Conservation (phyloP, 371 early-diverging fungal genomes). For the Phascolomyces articulosus region DNA sequence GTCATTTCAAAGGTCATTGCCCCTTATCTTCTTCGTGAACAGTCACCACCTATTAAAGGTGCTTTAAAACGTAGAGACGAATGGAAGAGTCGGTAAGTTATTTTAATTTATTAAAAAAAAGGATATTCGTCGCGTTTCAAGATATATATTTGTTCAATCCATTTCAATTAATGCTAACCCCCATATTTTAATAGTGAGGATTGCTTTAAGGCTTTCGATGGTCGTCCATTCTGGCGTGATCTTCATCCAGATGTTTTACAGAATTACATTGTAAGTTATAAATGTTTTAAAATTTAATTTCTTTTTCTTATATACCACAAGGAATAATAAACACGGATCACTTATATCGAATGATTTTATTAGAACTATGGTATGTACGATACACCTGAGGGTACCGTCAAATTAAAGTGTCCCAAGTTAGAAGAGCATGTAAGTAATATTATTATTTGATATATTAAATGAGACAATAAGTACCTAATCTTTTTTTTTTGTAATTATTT, state of each 20-base stretch:
- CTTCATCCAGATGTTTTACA: slow-evolving; percentile 19
- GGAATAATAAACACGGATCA: too few species aligned
- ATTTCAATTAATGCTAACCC: too few species aligned
- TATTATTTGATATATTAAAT: not conserved
- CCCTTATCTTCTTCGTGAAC: slow-evolving; percentile 15
- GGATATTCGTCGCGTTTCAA: too few species aligned
- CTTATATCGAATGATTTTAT: too few species aligned
- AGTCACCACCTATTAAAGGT: slow-evolving; percentile 12
- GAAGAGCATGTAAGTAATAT: slow-evolving; percentile 39
- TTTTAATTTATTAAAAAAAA: too few species aligned
- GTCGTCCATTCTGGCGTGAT: slow-evolving; percentile 14
- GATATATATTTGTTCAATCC: not conserved
- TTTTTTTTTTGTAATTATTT: not conserved
- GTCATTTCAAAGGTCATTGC: slow-evolving; percentile 19
- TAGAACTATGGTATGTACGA: slow-evolving; percentile 34
- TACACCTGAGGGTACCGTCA: slow-evolving; percentile 38
- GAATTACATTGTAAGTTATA: slow-evolving; percentile 1
- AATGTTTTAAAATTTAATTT: too few species aligned
- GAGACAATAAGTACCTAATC: not conserved
- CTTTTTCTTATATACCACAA: not conserved
- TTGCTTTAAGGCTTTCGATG: slow-evolving; percentile 13
- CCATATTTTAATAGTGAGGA: slow-evolving; percentile 21
- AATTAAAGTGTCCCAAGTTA: slow-evolving; percentile 41
- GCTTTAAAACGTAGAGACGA: not conserved
- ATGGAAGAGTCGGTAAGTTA: slow-evolving; percentile 8